Base-by-base conservation (phyloP, 352 stramenopile genomes). In the Globisporangium heterothallicum region DNA sequence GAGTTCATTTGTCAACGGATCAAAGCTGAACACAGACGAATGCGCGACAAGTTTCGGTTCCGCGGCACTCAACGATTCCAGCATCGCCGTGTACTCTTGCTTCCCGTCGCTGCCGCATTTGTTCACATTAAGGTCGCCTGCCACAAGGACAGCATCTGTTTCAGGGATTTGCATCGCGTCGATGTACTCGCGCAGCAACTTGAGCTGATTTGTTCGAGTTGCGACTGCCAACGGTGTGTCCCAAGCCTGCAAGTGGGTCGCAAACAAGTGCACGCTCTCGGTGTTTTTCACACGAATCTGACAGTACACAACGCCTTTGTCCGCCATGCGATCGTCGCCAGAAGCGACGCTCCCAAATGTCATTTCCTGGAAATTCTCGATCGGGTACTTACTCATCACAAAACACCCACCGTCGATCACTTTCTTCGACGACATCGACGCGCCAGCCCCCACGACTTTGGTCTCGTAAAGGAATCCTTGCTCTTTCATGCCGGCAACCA, bases 241-340 rank as follows among this genome's bases (percentile, higher is more conserved):
- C 78, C 78, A 88, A 1, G 78, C 78, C 57, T 88, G 78, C 18
- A 88, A 40, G 12, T 88, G 78, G 16, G 78, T 86, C 2, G 66
- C 78, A 25, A 88, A 75, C 0, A 88, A 59, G 42, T 88, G 78
- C 7, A 86, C 68, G 1, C 40, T 61, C 46, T 80, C 61, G 6
- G 53, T 64, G 12, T 56, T 44, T 0, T 56, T 56, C 3, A 80
- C 35, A 2, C 61, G 60, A 14, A 77, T 47, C 57, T 78, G 64
- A 38, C 82, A 83, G 56, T 89, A 89, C 29, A 86, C 59, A 21
- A 77, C 59, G 14, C 75, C 75, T 49, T 89, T 88, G 53, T 86
- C 75, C 2, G 78, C 75, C 46, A 77, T 73, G 44, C 70, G 69
- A 65, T 88, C 78, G 42, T 85, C 78, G 7, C 72, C 71, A 0